phyloP scores from a whole-genome alignment of 2,329 filamentous ascomycete species.

The Lojkania enalia region DNA sequence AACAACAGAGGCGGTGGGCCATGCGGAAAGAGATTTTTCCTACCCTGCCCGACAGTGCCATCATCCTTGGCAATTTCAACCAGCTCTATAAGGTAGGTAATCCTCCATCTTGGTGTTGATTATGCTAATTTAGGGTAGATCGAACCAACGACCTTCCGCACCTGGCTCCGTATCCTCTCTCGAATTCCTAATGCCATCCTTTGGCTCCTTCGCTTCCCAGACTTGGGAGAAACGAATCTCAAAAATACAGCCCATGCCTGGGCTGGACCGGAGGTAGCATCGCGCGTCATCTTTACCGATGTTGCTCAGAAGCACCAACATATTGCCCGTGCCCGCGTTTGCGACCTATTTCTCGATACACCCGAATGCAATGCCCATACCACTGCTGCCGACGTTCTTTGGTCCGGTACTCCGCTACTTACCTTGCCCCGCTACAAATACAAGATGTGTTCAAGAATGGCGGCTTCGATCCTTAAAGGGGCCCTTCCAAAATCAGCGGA shows the following conservation, averaged over 20 bases:
- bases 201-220: conserved; percentile 96
- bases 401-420: conserved; percentile 91
- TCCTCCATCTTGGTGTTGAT: background rate
- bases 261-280: conserved; percentile 83
- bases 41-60: conserved; percentile 73
- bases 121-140: conserved; percentile 62
- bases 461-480: conserved; percentile 88
- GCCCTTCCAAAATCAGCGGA: conserved; percentile 74
- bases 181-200: conserved; percentile 84
- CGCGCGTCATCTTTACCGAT: conserved; percentile 90
- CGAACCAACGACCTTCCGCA: conserved; percentile 93
- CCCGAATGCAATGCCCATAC: conserved; percentile 98
- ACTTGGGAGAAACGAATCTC: conserved; percentile 85
- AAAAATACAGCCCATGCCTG: conserved; percentile 77
- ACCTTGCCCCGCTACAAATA: conserved; percentile 90
- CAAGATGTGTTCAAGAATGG: conserved; percentile 99
- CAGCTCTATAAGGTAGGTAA: conserved; percentile 88
- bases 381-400: conserved; percentile 92
- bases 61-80: conserved; percentile 98
- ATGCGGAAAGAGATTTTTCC: conserved; percentile 96
- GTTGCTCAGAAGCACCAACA: conserved; percentile 94
- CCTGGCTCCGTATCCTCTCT: conserved; percentile 89
- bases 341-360: conserved; percentile 94
- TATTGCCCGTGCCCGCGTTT: conserved; percentile 86
- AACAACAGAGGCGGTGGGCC: conserved; percentile 79